Conservation (phyloP, 495 filamentous ascomycete species). For the Aspergillus homomorphus region DNA sequence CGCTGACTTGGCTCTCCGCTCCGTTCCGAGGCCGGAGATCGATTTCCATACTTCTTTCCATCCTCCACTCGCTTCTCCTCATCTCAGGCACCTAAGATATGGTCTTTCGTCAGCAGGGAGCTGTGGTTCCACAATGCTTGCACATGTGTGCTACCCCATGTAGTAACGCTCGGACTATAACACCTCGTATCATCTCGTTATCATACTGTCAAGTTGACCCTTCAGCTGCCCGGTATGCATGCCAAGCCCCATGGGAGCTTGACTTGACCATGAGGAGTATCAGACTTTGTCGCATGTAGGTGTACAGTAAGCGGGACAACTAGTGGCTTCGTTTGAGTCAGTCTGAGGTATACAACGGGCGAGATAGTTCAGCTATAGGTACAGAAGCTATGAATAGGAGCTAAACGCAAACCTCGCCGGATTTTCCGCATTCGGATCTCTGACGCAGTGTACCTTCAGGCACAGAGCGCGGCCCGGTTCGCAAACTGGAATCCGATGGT, state of each 20-base stretch:
- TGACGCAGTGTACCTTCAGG: not conserved
- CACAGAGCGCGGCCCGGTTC: not conserved
- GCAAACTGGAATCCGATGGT: not conserved
- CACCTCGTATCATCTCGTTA: too few relatives aligned
- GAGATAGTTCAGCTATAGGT: not conserved
- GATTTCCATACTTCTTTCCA: not conserved
- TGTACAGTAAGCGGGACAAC: too few relatives aligned
- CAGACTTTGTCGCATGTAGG: too few relatives aligned
- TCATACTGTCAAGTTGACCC: too few relatives aligned
- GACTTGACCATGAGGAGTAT: too few relatives aligned
- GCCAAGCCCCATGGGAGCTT: too few relatives aligned
- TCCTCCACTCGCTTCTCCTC: too few relatives aligned
- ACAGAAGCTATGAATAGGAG: not conserved
- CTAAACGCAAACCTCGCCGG: not conserved
- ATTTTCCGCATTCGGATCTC: slow-evolving; percentile 3
- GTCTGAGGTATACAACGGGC: too few relatives aligned
- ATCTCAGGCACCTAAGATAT: not conserved
- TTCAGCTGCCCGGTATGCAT: too few relatives aligned
- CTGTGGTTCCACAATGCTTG: too few relatives aligned
- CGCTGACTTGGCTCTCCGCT: not conserved
- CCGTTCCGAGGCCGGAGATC: not conserved
- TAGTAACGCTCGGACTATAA: too few relatives aligned
- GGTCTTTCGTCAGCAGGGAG: not conserved
- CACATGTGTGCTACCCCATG: too few relatives aligned
- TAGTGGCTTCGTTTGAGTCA: not conserved